Base-by-base conservation (phyloP, 2,329 filamentous ascomycete species). In the Cytospora mali region DNA sequence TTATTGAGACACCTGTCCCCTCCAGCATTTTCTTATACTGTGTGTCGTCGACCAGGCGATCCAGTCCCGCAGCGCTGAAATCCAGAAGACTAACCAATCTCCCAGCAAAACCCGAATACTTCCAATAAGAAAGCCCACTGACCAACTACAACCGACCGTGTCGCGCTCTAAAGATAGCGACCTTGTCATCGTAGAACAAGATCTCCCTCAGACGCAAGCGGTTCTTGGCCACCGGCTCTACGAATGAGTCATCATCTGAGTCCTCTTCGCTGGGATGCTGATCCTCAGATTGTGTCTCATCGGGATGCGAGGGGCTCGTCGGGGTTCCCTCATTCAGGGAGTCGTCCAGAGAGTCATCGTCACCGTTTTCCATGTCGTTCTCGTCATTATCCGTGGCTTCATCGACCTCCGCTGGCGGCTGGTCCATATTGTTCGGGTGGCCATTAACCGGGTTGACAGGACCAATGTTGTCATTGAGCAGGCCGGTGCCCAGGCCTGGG, bases 181-280 rank as follows among this genome's bases (percentile, higher is more conserved):
- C 86, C 75, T 92, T 91, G 72, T 94, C 91, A 72, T 94, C 91
- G 70, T 92, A 93, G 74, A 92, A 94, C 66, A 93, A 75, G 66
- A 95, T 94, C 78, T 94, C 90, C 65, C 90, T 80, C 67, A 94
- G 77, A 60, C 86, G 82, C 64, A 93, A 80, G 69, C 82, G 77
- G 31, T 75, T 71, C 57, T 73, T 75, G 46, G 77, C 74, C 18
- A 69, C 68, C 6, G 78, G 77, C 23, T 81, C 81, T 39, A 81
- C 80, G 54, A 80, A 80, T 5, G 80, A 82, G 65, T 85, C 83
- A 16, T 76, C 75, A 42, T 80, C 74, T 10, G 71, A 71, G 62
- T 74, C 74, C 56, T 73, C 71, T 57, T 64, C 72, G 60, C 62
- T 71, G 50, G 67, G 71, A 52, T 73, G 72, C 27, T 60, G 57